Conservation (phyloP, 31 red algal genomes). For the Asparagopsis taxiformis region DNA sequence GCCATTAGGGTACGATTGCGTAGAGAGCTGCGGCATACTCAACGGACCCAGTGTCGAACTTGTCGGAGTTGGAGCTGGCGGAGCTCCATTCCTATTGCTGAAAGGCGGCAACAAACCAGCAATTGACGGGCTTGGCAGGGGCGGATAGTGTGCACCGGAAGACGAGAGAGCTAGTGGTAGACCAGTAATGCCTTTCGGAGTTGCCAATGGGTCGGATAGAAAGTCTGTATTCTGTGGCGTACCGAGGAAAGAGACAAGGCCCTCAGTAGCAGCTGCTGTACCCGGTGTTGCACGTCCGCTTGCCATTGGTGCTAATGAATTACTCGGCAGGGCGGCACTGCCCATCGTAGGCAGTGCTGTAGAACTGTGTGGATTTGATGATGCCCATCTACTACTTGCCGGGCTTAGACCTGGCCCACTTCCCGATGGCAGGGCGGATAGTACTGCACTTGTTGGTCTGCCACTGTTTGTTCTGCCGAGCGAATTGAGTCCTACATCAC, state of each 20-base stretch:
- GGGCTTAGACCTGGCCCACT: constrained; percentile 17
- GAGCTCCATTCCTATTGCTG: constrained; percentile 5
- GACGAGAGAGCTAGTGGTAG: constrained; percentile 4
- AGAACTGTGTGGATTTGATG: not conserved
- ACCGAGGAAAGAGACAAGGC: not conserved
- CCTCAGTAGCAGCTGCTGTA: constrained; percentile 13
- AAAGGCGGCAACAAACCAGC: constrained; percentile 39
- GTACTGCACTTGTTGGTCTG: not conserved
- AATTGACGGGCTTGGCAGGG: constrained; percentile 43
- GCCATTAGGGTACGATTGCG: not conserved
- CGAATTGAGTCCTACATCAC: not conserved
- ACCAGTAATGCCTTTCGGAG: constrained; percentile 43
- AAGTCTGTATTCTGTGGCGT: constrained; percentile 32
- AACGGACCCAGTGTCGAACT: constrained; percentile 4
- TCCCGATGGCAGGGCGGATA: constrained; percentile 31
- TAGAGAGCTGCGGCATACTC: not conserved
- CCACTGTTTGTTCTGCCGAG: not conserved
- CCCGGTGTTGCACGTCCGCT: constrained; percentile 13
- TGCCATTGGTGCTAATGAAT: constrained; percentile 17
- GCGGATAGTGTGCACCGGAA: constrained; percentile 17
- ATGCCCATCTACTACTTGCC: constrained; percentile 5
- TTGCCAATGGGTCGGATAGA: constrained; percentile 45
- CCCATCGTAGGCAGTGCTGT: not conserved
- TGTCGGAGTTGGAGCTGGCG: constrained; percentile 25
- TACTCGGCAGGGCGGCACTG: not conserved